Evolutionary conservation across 352 stramenopile species (phyloP), one percentile per base, ranked within the genome.

Genomic region (Globisporangium barbulae): DNA sequence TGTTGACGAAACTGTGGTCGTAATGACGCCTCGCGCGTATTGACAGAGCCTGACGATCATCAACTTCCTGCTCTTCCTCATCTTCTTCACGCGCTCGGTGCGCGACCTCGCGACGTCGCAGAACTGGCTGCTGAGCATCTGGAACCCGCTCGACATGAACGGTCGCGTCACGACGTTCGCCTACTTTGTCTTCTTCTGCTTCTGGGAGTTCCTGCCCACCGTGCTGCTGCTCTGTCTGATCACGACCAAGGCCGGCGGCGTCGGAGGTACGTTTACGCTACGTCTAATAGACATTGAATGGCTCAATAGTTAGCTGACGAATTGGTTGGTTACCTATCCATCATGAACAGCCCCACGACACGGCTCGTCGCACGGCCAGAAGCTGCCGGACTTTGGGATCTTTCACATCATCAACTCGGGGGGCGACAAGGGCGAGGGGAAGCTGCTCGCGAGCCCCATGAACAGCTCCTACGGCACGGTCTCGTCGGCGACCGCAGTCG

Each of bases 71-170:
- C 75, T 94, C 35, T 92, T 83, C 55, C 55, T 89, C 35, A 93
- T 94, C 64, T 94, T 94, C 72, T 87, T 93, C 60, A 93, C 83
- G 39, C 79, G 86, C 44, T 85, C 76, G 4, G 72, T 88, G 41
- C 76, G 84, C 35, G 86, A 94, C 67, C 70, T 94, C 49, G 83
- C 81, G 10, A 94, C 84, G 45, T 92, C 84, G 30, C 80, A 94
- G 66, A 92, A 85, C 69, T 94, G 83, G 85, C 75, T 91, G 56
- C 70, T 94, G 15, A 91, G 81, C 65, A 92, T 94, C 42, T 89
- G 83, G 80, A 94, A 94, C 68, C 88, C 90, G 60, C 65, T 94
- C 42, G 85, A 94, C 60, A 90, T 93, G 81, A 92, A 89, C 48
- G 84, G 83, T 60, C 79, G 85, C 54, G 84, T 93, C 59, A 91